Base-by-base conservation (phyloP, 805 yeast genomes). In the Blastobotrys terrestris region DNA sequence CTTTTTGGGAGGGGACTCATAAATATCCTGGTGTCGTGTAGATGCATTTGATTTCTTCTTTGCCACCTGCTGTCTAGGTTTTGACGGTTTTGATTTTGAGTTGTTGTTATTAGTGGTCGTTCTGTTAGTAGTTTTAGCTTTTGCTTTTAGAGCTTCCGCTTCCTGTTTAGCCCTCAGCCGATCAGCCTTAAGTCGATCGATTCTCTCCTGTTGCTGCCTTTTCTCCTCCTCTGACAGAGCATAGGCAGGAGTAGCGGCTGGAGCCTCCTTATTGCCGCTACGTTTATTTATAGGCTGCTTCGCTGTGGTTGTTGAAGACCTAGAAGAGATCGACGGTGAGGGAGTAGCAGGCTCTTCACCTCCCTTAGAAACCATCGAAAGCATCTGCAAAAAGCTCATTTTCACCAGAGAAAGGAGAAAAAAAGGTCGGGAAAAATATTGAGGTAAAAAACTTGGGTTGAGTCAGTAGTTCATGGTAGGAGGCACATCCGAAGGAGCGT, bases 111-210 rank as follows among this genome's bases (percentile, higher is more conserved):
- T 39, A 7, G 51, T n/a, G 19, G 18, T 26, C 8, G 54, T 15
- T 22, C 22, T 5, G 39, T 43, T 8, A 16, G 40, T 39, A 26
- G 43, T 35, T 31, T 47, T 53, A 5, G 45, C 20, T 35, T 48
- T 35, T 6, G 49, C 41, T 22, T 39, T 40, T 31, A 48, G 21
- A n/a, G 19, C 45, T 31, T 53, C 51, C 48, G 49, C 48, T 7
- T 52, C 55, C 26, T 45, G 45, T 48, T 50, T 43, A 13, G 47
- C 52, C 45, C 58, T 59, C 40, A 53, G 48, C 19, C 66, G 54
- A 3, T 58, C 64, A 6, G 67, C 67, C 52, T 64, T 64, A 42
- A 64, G 53, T 15, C 68, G 53, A 31, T 55, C 58, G 7, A 63
- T 56, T 26, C 62, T 57, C 46, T 55, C 58, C 42, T 45, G 48